These are phyloP conservation scores for Aspergillus flavus DNA, from an alignment of 2,329 filamentous ascomycete genomes.

Conservation along the genomic window DNA sequence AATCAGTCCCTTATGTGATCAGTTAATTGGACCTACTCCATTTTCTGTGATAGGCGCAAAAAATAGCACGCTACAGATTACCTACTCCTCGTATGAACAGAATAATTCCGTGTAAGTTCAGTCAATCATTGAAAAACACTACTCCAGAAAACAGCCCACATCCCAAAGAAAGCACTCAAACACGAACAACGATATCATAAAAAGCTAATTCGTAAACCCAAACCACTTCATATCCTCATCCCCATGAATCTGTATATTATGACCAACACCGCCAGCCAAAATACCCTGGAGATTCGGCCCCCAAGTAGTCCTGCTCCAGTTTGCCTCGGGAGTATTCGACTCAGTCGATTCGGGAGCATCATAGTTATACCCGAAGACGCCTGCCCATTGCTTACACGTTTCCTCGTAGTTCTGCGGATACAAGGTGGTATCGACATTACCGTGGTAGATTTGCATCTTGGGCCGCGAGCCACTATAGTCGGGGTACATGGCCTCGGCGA, in stretches of 20 bases:
- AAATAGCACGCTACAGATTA: no score
- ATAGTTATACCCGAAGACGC: conserved; percentile 47
- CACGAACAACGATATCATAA: no score
- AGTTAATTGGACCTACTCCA: no score
- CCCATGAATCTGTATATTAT: conserved; percentile 25
- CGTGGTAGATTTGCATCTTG: conserved; percentile 62
- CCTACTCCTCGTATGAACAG: no score
- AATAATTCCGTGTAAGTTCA: no score
- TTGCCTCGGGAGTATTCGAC: conserved; percentile 18
- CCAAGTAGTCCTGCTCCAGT: conserved; percentile 27
- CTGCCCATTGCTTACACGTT: conserved; percentile 60
- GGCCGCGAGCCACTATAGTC: conserved; percentile 52
- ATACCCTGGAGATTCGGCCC: conserved; percentile 26
- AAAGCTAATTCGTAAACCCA: conserved; percentile 20
- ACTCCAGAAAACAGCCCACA: no score
- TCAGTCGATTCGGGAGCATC: conserved; percentile 17
- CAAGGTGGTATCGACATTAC: conserved; percentile 54
- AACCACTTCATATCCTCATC: conserved; percentile 29
- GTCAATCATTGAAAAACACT: no score
- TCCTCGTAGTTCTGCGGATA: conserved; percentile 60
- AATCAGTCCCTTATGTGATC: no score
- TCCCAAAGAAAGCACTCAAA: no score
- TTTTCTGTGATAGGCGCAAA: no score
- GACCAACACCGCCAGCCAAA: conserved; percentile 25
- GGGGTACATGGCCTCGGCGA: conserved; percentile 27